phyloP scores from a whole-genome alignment of 1,284 basidiomycete genomes.

The Trametes polyzona region DNA sequence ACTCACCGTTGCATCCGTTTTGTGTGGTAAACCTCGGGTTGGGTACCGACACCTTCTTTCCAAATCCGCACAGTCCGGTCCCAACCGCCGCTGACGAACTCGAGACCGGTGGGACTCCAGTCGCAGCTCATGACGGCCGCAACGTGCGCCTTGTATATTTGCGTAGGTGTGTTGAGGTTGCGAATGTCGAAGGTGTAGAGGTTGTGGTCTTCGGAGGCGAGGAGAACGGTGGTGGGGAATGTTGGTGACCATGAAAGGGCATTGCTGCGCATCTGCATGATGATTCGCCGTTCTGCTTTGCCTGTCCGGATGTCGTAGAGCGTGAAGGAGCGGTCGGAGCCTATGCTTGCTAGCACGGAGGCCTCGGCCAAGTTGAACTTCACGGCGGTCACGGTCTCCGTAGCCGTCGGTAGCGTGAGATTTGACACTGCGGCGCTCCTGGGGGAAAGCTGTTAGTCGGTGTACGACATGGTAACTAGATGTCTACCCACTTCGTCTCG shows the following conservation, averaged over 20 bases:
- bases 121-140: slow-evolving; percentile 94
- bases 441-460: slow-evolving; percentile 9
- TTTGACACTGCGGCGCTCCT: slow-evolving; percentile 80
- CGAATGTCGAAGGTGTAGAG: slow-evolving; percentile 98
- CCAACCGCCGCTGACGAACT: slow-evolving; percentile 96
- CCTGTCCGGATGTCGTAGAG: slow-evolving; percentile 96
- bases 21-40: slow-evolving; percentile 94
- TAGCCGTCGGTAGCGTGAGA: slow-evolving; percentile 81
- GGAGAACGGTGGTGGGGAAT: slow-evolving; percentile 88
- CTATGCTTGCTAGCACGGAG: slow-evolving; percentile 91
- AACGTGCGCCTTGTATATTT: slow-evolving; percentile 98
- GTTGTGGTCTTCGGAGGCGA: slow-evolving; percentile 98
- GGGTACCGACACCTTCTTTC: slow-evolving; percentile 85
- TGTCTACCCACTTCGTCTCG: slow-evolving; percentile 77
- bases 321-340: slow-evolving; percentile 93
- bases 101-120: slow-evolving; percentile 95
- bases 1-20: slow-evolving; percentile 96
- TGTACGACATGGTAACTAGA: too few relatives aligned
- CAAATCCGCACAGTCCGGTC: slow-evolving; percentile 95
- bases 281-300: slow-evolving; percentile 88
- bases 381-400: slow-evolving; percentile 87
- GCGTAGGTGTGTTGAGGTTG: slow-evolving; percentile 80
- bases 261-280: slow-evolving; percentile 94
- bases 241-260: slow-evolving; percentile 95
- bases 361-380: slow-evolving; percentile 95